A percentile compares a stretch with the other conserved stretches of the same genome.
Conservation (phyloP, 1,284 basidiomycete genomes). For the Earliella scabrosa region DNA sequence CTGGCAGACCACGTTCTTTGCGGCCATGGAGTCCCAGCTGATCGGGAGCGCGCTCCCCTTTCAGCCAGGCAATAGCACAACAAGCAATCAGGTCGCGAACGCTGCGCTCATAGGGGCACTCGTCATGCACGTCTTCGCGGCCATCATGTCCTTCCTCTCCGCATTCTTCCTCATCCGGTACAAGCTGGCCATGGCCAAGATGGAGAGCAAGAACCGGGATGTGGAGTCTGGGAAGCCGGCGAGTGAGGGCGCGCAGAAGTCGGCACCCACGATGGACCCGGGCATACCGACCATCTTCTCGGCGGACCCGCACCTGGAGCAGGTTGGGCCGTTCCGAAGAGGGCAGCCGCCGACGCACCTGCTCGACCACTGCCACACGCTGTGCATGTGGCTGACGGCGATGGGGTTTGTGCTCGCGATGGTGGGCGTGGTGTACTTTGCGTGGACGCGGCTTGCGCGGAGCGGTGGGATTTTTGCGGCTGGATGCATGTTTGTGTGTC, state of each 20-base stretch:
- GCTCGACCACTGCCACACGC: slow-evolving; percentile 48
- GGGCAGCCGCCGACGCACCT: slow-evolving; percentile 43
- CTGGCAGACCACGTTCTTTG: slow-evolving; percentile 69
- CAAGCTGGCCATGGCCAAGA: slow-evolving; percentile 53
- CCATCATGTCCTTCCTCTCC: slow-evolving; percentile 57
- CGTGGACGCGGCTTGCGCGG: slow-evolving; percentile 49
- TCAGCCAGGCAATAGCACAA: slow-evolving; percentile 4
- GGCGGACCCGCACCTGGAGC: slow-evolving; percentile 42
- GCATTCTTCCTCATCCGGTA: slow-evolving; percentile 59
- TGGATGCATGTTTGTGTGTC: slow-evolving; percentile 41
- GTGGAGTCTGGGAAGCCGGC: slow-evolving; percentile 6
- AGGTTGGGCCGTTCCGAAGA: slow-evolving; percentile 41
- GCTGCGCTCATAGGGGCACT: slow-evolving; percentile 52
- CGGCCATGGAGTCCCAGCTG: slow-evolving; percentile 56
- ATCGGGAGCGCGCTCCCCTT: slow-evolving; percentile 44
- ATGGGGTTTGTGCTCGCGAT: slow-evolving; percentile 53
- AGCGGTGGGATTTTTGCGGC: slow-evolving; percentile 47
- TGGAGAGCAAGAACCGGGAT: slow-evolving; percentile 34
- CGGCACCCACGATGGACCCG: too few species aligned
- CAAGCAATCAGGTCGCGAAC: slow-evolving; percentile 42
- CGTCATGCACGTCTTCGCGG: slow-evolving; percentile 57
- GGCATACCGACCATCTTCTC: slow-evolving; percentile 28
- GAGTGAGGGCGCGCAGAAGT: too few species aligned
- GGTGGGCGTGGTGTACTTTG: slow-evolving; percentile 50
- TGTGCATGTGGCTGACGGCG: slow-evolving; percentile 50